Evolutionary conservation across 2,329 filamentous ascomycete species (phyloP).

Genomic region (Talaromyces albobiverticillius): DNA sequence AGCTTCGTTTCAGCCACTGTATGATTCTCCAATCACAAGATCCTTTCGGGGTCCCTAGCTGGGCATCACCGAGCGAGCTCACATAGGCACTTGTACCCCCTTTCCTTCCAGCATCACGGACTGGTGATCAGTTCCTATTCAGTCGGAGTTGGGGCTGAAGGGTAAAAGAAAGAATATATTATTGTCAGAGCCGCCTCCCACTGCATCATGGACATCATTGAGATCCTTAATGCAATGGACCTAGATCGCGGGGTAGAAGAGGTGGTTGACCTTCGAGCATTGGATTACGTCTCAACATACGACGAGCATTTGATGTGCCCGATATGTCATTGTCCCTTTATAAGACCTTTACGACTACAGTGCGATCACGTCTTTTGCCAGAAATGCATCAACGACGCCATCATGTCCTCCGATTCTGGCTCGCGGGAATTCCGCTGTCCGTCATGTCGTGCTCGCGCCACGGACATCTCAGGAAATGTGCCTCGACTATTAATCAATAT

Average conservation of each 20-base stretch:
- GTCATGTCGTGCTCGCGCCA: slow-evolving; percentile 52
- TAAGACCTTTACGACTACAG: slow-evolving; percentile 55
- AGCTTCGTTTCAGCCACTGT: slow-evolving; percentile 14
- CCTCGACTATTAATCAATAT: slow-evolving; percentile 59
- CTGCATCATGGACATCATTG: slow-evolving; percentile 29
- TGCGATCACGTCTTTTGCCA: slow-evolving; percentile 65
- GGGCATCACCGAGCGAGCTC: neutral
- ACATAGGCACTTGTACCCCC: neutral
- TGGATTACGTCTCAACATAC: slow-evolving; percentile 57
- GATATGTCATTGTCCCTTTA: slow-evolving; percentile 63
- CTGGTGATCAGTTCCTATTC: neutral
- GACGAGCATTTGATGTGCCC: slow-evolving; percentile 63
- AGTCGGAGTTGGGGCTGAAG: neutral
- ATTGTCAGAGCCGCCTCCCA: neutral
- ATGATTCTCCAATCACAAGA: slow-evolving; percentile 14
- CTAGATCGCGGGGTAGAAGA: slow-evolving; percentile 26
- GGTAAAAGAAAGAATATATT: neutral
- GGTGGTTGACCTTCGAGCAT: slow-evolving; percentile 52
- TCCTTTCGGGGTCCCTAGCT: slow-evolving; percentile 1
- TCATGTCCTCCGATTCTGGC: slow-evolving; percentile 33
- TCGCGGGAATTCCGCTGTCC: slow-evolving; percentile 50
- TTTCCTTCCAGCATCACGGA: neutral
- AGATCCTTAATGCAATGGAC: slow-evolving; percentile 27
- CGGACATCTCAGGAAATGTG: slow-evolving; percentile 39
- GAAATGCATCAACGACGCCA: slow-evolving; percentile 53